Conservation (phyloP, 2,329 filamentous ascomycete genomes). For the Blastomyces silverae region DNA sequence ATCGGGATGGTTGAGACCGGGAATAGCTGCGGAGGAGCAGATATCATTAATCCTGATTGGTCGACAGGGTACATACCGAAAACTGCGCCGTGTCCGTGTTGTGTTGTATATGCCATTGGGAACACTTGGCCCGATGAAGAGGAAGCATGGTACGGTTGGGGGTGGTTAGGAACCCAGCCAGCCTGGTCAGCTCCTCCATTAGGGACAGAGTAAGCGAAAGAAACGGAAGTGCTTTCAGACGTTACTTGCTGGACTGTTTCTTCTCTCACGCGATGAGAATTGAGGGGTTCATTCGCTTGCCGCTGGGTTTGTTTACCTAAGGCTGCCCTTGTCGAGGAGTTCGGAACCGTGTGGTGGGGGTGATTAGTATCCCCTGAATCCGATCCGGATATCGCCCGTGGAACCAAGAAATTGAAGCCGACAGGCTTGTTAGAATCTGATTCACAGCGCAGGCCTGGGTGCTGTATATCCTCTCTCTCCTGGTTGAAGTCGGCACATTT, state of each 20-base stretch:
- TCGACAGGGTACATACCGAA: conserved; percentile 2
- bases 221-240: conserved; percentile 18
- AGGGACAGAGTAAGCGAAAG: conserved; percentile 18
- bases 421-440: background rate
- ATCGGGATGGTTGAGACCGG: conserved; percentile 10
- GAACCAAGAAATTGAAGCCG: background rate
- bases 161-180: conserved; percentile 21
- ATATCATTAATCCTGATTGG: conserved; percentile 16
- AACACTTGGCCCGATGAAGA: background rate
- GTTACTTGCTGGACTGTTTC: background rate
- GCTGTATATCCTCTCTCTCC: background rate
- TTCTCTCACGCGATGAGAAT: background rate
- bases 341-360: conserved; percentile 2
- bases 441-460: background rate
- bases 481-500: background rate
- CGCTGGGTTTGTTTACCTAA: conserved; percentile 11
- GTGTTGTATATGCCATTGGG: conserved; percentile 6
- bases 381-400: background rate
- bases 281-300: conserved; percentile 1
- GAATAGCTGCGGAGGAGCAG: conserved; percentile 18
- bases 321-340: background rate
- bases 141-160: conserved; percentile 20
- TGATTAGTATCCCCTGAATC: background rate
- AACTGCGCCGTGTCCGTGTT: background rate
- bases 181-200: conserved; percentile 18